Evolutionary conservation across 305 asterid species (phyloP), one percentile per base, ranked within the genome.

Genomic region (Solanum hybrid): DNA sequence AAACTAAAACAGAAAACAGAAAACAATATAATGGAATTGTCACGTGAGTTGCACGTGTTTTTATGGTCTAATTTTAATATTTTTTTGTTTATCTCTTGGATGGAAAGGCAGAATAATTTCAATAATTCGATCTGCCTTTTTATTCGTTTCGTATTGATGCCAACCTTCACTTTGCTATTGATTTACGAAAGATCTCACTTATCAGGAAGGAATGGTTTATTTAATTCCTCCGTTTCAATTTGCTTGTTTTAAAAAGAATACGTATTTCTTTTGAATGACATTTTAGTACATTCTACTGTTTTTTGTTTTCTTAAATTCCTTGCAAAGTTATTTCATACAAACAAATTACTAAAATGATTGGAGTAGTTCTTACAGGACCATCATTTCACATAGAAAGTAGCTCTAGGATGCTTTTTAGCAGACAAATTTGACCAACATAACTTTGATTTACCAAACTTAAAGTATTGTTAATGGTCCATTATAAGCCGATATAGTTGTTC

Each of bases 31-130:
- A 65, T 79, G 33, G 57, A 32, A 15, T 51, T 4, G 37, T 88
- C 90, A 45, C 90, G 61, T 88, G 89, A 41, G 38, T 20, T 41
- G 22, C 89, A 73, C 89, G 61, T 88, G 75, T 36, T 61, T 65
- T 41, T 72, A 26, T 70, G 15, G 10, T 75, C 70, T 36, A 29
- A 29, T 38, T 73, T 41, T 77, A 17, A 15, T 77, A 10, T 41
- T 36, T 32, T 31, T 32, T 20, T 34, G 13, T 86, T 85, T 86
- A 34, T 38, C 39, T 87, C 73, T 85, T 51, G 88, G 41, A 57
- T 57, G 76, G 38, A 29, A 37, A 87, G 51, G 15, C 83, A 72
- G 72, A 88, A 27, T 36, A 31, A 10, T 38, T 39, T 29, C 83
- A 72, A 88, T 27, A 88, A 78, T 51, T 88, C 33, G 34, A 6